A percentile compares a stretch with the other conserved stretches of the same genome.
Conservation (phyloP, 495 filamentous ascomycete species). For the Thermochaetoides thermophila region DNA sequence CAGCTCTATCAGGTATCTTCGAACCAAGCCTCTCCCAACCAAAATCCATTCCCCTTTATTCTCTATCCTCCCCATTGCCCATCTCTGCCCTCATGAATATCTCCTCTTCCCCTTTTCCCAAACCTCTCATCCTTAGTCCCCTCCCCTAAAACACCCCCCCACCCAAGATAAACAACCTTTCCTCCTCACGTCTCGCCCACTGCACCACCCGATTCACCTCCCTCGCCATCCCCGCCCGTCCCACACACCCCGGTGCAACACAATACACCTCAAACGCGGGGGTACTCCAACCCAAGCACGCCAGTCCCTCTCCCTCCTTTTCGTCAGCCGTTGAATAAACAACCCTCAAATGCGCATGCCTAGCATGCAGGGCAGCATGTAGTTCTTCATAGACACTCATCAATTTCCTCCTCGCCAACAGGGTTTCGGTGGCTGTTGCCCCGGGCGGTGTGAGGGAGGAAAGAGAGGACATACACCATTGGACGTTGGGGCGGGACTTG, state of each 20-base stretch:
- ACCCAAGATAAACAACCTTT: slow-evolving; percentile 86
- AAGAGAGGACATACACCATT: slow-evolving; percentile 82
- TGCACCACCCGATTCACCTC: slow-evolving; percentile 74
- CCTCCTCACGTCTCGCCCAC: slow-evolving; percentile 84
- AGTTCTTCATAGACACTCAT: slow-evolving; percentile 74
- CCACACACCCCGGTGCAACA: slow-evolving; percentile 65
- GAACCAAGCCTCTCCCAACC: no score
- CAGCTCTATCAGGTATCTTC: no score
- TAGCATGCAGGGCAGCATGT: slow-evolving; percentile 70
- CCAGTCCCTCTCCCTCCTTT: no score
- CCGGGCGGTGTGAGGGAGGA: slow-evolving; percentile 41
- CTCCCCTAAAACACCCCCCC: slow-evolving; percentile 54
- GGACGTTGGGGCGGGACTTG: slow-evolving; percentile 83
- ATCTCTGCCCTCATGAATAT: no score
- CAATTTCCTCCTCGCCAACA: slow-evolving; percentile 55
- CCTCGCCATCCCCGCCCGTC: slow-evolving; percentile 64
- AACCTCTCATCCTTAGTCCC: no score
- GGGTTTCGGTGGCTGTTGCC: slow-evolving; percentile 1
- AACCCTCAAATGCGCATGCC: slow-evolving; percentile 69
- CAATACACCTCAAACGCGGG: slow-evolving; percentile 88
- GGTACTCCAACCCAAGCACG: slow-evolving; percentile 79
- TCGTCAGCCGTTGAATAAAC: slow-evolving; percentile 62
- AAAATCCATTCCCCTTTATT: no score
- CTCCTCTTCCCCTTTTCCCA: no score
- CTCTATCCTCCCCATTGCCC: no score